These are phyloP conservation scores for Hansenula sp. DNA, from an alignment of 1,139 yeast genomes.

Conservation along the genomic window DNA sequence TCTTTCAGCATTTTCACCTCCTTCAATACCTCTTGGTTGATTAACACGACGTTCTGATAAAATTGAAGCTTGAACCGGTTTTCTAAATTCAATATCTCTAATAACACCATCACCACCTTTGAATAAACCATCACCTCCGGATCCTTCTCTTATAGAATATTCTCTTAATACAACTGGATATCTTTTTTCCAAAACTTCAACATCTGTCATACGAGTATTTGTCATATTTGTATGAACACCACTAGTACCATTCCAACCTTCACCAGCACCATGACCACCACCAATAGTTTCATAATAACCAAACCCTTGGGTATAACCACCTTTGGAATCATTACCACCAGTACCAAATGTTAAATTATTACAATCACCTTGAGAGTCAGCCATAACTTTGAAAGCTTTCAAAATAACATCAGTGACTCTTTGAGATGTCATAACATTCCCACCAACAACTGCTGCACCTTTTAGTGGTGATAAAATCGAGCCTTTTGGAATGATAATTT, in stretches of 20 bases:
- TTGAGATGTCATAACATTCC: constrained; percentile 86
- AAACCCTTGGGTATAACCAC: constrained; percentile 45
- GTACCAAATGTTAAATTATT: constrained; percentile 71
- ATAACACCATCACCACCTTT: constrained; percentile 62
- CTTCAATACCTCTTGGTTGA: constrained; percentile 58
- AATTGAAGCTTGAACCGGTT: constrained; percentile 53
- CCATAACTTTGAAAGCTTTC: constrained; percentile 74
- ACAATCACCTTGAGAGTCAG: constrained; percentile 74
- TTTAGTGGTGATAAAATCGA: constrained; percentile 66
- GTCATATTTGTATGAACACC: constrained; percentile 74
- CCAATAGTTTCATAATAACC: constrained; percentile 74
- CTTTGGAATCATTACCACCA: constrained; percentile 36
- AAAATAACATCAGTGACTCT: constrained; percentile 76
- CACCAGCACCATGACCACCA: constrained; percentile 71
- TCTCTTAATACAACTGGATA: constrained; percentile 60
- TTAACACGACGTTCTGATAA: constrained; percentile 57
- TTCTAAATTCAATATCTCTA: constrained; percentile 57
- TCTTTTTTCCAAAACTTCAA: constrained; percentile 62
- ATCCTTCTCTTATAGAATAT: constrained; percentile 46
- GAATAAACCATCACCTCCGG: constrained; percentile 57
- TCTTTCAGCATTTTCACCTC: constrained; percentile 55
- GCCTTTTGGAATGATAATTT: constrained; percentile 62
- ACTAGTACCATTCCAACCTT: constrained; percentile 56
- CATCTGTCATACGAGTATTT: constrained; percentile 67
- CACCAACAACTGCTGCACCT: constrained; percentile 87